phyloP scores from a whole-genome alignment of 768 basidiomycete species.

The Boletus vinaceobasis region DNA sequence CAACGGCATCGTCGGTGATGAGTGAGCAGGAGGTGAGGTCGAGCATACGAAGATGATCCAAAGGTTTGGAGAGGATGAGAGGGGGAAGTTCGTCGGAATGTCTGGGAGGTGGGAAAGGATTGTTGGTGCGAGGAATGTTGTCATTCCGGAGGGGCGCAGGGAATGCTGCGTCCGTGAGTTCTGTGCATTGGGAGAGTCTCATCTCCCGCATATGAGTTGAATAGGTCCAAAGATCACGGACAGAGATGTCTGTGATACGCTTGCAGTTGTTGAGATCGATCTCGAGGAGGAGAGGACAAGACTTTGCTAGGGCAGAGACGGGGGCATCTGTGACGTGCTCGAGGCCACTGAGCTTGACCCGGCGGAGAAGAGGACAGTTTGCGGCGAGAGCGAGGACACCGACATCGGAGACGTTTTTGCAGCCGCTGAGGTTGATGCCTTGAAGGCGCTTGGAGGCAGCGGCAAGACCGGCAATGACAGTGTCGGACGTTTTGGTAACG shows the following conservation, averaged over 20 bases:
- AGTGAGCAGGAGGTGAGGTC: slow-evolving; percentile 85
- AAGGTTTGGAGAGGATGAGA: slow-evolving; percentile 56
- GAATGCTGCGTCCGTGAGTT: slow-evolving; percentile 83
- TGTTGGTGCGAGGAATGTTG: slow-evolving; percentile 34
- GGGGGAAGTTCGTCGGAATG: slow-evolving; percentile 52
- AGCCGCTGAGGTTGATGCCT: slow-evolving; percentile 88
- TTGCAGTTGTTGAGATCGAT: slow-evolving; percentile 88
- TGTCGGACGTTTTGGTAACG: slow-evolving; percentile 65
- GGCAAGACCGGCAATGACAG: slow-evolving; percentile 69
- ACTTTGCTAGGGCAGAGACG: slow-evolving; percentile 69
- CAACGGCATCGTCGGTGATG: slow-evolving; percentile 80
- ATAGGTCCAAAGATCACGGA: slow-evolving; percentile 82
- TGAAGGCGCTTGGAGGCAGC: slow-evolving; percentile 70
- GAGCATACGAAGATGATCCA: slow-evolving; percentile 88
- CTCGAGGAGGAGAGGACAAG: slow-evolving; percentile 86
- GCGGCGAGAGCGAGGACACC: slow-evolving; percentile 75
- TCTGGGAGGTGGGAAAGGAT: slow-evolving; percentile 41
- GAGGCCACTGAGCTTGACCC: slow-evolving; percentile 86
- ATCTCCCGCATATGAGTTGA: slow-evolving; percentile 88
- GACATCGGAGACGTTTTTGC: slow-evolving; percentile 73
- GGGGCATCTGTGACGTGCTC: slow-evolving; percentile 72
- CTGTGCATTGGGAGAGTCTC: slow-evolving; percentile 72
- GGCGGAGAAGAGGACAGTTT: slow-evolving; percentile 72
- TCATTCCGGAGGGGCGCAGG: slow-evolving; percentile 57
- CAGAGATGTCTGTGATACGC: slow-evolving; percentile 68